A percentile compares a stretch with the other conserved stretches of the same genome.
Conservation (phyloP, 2,329 filamentous ascomycete genomes). For the Zalaria obscura region DNA sequence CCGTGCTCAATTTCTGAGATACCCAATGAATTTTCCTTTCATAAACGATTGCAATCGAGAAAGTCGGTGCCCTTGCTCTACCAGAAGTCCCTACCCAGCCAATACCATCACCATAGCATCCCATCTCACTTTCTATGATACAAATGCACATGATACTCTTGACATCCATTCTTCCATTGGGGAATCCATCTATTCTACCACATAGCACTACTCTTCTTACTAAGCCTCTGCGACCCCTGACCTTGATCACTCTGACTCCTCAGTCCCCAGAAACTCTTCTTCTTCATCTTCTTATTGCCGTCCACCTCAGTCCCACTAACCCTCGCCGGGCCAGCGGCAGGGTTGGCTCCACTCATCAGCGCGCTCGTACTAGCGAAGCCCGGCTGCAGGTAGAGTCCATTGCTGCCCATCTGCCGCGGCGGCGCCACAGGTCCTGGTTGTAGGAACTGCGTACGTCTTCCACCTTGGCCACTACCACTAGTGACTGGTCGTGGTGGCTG, state of each 20-base stretch:
- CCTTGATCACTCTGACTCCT: conserved; percentile 16
- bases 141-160: too few relatives aligned
- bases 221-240: conserved; percentile 8
- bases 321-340: conserved; percentile 4
- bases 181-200: conserved; percentile 3
- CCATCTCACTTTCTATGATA: too few relatives aligned
- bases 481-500: conserved; percentile 2
- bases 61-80: too few relatives aligned
- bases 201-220: conserved; percentile 10
- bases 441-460: conserved; percentile 7
- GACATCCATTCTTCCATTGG: too few relatives aligned
- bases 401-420: conserved; percentile 7
- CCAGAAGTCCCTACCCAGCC: too few relatives aligned
- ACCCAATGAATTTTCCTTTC: too few relatives aligned
- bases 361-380: conserved; percentile 11
- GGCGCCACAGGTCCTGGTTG: conserved; percentile 4
- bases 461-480: conserved; percentile 1
- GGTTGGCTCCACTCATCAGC: conserved; percentile 19
- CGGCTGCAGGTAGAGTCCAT: conserved; percentile 16
- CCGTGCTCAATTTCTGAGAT: too few relatives aligned
- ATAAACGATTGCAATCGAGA: too few relatives aligned
- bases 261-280: conserved; percentile 23
- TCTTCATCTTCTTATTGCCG: conserved; percentile 15
- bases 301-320: not conserved
- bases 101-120: too few relatives aligned